phyloP scores from a whole-genome alignment of 1,139 yeast species.

The Candida sp. region DNA sequence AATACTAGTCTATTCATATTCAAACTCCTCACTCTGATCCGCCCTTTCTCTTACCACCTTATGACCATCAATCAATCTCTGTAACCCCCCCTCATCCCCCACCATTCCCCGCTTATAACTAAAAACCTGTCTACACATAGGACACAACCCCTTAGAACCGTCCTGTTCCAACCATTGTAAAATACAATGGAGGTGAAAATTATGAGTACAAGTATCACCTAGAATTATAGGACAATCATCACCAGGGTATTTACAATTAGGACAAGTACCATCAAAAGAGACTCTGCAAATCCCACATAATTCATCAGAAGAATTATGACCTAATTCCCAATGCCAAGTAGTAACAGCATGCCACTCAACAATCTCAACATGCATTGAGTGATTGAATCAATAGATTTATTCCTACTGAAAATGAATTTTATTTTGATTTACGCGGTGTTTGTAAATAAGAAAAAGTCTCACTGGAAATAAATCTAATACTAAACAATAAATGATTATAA shows the following conservation, averaged over 20 bases:
- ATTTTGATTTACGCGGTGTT: no score
- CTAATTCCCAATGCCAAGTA: conserved; percentile 73
- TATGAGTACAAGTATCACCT: conserved; percentile 73
- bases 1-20: conserved; percentile 5
- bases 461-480: background rate
- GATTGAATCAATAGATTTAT: no score
- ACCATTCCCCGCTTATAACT: conserved; percentile 18
- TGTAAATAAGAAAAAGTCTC: background rate
- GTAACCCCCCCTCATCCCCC: conserved; percentile 25
- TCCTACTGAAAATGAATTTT: no score
- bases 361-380: conserved; percentile 62
- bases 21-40: conserved; percentile 28
- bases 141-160: conserved; percentile 76
- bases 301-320: conserved; percentile 53
- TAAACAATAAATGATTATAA: background rate
- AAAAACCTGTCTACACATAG: conserved; percentile 87
- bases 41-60: conserved; percentile 28
- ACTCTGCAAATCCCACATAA: conserved; percentile 90
- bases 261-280: conserved; percentile 87
- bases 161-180: conserved; percentile 78
- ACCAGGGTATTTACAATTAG: conserved; percentile 81
- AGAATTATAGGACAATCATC: conserved; percentile 78
- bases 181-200: conserved; percentile 83
- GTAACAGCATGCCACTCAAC: conserved; percentile 75
- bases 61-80: conserved; percentile 35